phyloP scores from a whole-genome alignment of 495 filamentous ascomycete species.

The Endocarpon pusillum region DNA sequence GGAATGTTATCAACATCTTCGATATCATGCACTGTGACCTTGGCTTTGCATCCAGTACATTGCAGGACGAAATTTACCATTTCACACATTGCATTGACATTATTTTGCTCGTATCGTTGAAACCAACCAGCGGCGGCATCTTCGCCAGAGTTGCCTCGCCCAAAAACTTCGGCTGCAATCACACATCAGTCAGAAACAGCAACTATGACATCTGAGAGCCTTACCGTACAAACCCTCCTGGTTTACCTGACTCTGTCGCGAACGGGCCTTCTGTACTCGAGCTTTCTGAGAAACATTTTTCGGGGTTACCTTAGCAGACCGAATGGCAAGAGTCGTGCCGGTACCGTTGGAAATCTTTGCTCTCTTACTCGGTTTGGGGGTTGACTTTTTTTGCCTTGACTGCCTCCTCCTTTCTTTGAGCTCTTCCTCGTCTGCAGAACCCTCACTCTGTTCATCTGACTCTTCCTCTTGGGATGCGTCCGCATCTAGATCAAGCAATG shows the following conservation, averaged over 20 bases:
- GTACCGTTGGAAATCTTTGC: slow-evolving; percentile 45
- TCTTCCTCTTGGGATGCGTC: slow-evolving; percentile 27
- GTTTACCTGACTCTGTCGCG: slow-evolving; percentile 45
- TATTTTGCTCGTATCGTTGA: slow-evolving; percentile 48
- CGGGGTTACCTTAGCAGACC: slow-evolving; percentile 28
- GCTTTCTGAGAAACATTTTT: slow-evolving; percentile 16
- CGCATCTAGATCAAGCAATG: slow-evolving; percentile 13
- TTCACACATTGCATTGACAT: slow-evolving; percentile 52
- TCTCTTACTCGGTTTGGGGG: slow-evolving; percentile 29
- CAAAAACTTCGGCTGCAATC: slow-evolving; percentile 58
- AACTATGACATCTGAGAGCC: slow-evolving; percentile 9
- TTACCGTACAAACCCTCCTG: slow-evolving; percentile 64
- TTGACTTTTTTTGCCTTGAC: slow-evolving; percentile 45
- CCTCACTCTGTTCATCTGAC: slow-evolving; percentile 27
- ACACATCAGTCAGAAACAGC: slow-evolving; percentile 6
- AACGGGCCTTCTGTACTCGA: slow-evolving; percentile 31
- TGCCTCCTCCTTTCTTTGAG: slow-evolving; percentile 36
- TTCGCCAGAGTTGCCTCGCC: slow-evolving; percentile 47
- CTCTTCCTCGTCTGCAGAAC: slow-evolving; percentile 50
- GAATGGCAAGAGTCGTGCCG: slow-evolving; percentile 30
- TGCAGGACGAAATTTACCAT: slow-evolving; percentile 79
- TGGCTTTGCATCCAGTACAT: slow-evolving; percentile 60
- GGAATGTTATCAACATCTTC: slow-evolving; percentile 69
- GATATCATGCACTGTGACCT: slow-evolving; percentile 61
- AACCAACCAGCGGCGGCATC: slow-evolving; percentile 73